Conservation (phyloP, 2,329 filamentous ascomycete genomes). For the Aspergillus pseudoterreus region DNA sequence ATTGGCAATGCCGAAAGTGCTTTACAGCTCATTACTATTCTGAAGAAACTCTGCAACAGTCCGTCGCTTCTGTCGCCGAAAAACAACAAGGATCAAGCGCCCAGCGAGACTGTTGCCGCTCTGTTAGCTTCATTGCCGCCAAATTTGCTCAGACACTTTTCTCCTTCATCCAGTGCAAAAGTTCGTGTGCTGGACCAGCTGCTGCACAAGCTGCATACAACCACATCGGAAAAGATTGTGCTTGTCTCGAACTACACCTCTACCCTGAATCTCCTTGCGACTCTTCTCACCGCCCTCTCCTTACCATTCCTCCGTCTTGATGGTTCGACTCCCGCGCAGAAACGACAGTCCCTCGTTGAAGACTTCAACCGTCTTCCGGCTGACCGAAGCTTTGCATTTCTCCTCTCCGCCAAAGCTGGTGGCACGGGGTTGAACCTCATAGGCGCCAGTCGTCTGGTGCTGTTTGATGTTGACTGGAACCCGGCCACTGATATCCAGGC, state of each 20-base stretch:
- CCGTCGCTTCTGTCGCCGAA: constrained; percentile 58
- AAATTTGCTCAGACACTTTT: constrained; percentile 51
- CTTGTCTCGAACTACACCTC: constrained; percentile 74
- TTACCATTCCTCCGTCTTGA: constrained; percentile 66
- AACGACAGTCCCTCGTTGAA: constrained; percentile 66
- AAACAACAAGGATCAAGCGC: constrained; percentile 41
- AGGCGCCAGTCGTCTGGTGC: constrained; percentile 64
- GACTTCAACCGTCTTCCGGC: constrained; percentile 62
- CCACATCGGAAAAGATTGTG: constrained; percentile 66
- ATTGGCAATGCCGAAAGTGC: constrained; percentile 61
- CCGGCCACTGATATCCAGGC: constrained; percentile 70
- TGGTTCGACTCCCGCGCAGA: constrained; percentile 60
- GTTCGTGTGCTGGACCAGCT: constrained; percentile 64
- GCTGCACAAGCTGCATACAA: constrained; percentile 57
- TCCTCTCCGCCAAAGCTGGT: constrained; percentile 69
- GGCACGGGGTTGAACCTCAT: constrained; percentile 68
- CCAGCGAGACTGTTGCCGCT: constrained; percentile 45
- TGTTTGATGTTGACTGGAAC: constrained; percentile 76
- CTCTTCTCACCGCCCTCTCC: constrained; percentile 57
- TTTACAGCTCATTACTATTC: constrained; percentile 65
- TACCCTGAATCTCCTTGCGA: constrained; percentile 64
- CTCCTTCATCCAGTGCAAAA: constrained; percentile 60
- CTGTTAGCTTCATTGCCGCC: constrained; percentile 54
- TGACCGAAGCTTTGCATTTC: constrained; percentile 61
- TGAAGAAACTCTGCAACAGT: constrained; percentile 73